A percentile compares a stretch with the other conserved stretches of the same genome.
Conservation (phyloP, 2,329 filamentous ascomycete genomes). For the Diaporthe ampelina region DNA sequence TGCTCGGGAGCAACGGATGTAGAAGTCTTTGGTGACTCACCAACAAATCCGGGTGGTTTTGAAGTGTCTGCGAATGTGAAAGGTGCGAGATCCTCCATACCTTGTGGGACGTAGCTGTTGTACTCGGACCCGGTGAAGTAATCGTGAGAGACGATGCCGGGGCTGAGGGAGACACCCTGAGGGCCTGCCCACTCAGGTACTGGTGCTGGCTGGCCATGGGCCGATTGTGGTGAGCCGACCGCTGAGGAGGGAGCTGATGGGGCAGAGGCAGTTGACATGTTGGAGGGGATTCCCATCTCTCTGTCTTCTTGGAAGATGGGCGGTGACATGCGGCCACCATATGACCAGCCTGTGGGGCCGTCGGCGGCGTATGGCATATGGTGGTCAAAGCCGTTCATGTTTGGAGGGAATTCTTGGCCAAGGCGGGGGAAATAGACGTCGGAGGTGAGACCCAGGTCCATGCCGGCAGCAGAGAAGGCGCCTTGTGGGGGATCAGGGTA, state of each 20-base stretch:
- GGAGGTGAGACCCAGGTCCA: slow-evolving; percentile 64
- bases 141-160: slow-evolving; percentile 72
- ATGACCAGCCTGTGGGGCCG: slow-evolving; percentile 57
- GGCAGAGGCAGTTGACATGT: slow-evolving; percentile 72
- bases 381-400: slow-evolving; percentile 59
- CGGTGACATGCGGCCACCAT: slow-evolving; percentile 63
- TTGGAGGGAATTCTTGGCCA: slow-evolving; percentile 56
- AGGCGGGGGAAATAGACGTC: slow-evolving; percentile 60
- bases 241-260: slow-evolving; percentile 76
- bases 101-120: slow-evolving; percentile 61
- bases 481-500: slow-evolving; percentile 61
- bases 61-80: slow-evolving; percentile 61
- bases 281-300: slow-evolving; percentile 65
- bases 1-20: slow-evolving; percentile 44
- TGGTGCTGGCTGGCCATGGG: slow-evolving; percentile 68
- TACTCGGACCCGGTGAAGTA: slow-evolving; percentile 69
- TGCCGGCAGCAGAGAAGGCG: slow-evolving; percentile 57
- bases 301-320: slow-evolving; percentile 64
- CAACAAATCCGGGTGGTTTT: slow-evolving; percentile 66
- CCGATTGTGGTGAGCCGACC: slow-evolving; percentile 76
- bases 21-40: slow-evolving; percentile 64
- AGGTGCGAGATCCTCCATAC: slow-evolving; percentile 64
- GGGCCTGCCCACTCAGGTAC: slow-evolving; percentile 71
- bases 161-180: slow-evolving; percentile 71
- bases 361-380: slow-evolving; percentile 62